phyloP scores from a whole-genome alignment of 257 asterid genomes.

The Fraxinus cuspidata region DNA sequence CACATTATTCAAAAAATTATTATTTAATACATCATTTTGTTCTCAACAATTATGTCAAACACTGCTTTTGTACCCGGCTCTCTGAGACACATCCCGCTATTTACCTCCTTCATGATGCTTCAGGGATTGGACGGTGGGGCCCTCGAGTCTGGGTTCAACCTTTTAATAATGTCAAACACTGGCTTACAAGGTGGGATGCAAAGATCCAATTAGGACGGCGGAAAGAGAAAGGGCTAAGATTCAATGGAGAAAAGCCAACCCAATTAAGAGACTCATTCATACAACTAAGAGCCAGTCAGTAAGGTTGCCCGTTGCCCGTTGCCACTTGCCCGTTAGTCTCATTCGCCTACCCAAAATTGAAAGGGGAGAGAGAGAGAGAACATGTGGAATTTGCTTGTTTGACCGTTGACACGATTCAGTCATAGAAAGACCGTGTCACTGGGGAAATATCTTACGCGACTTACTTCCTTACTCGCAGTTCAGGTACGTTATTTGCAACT shows the following conservation, averaged over 20 bases:
- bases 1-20: too few relatives aligned
- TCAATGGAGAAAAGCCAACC: background rate
- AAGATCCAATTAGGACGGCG: background rate
- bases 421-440: slow-evolving; percentile 27
- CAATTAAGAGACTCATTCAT: background rate
- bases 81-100: too few relatives aligned
- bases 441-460: background rate
- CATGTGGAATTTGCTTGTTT: slow-evolving; percentile 47
- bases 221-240: background rate
- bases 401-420: slow-evolving; percentile 52
- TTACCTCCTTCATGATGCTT: too few relatives aligned
- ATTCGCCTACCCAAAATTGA: background rate
- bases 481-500: background rate
- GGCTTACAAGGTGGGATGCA: too few relatives aligned
- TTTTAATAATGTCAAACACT: too few relatives aligned
- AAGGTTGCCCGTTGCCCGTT: background rate
- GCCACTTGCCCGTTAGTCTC: too few relatives aligned
- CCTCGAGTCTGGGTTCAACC: too few relatives aligned
- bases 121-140: too few relatives aligned
- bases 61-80: too few relatives aligned
- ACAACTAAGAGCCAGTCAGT: background rate
- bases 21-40: too few relatives aligned
- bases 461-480: slow-evolving; percentile 25
- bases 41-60: too few relatives aligned
- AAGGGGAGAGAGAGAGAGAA: background rate